Evolutionary conservation across 2,329 filamentous ascomycete species (phyloP), one percentile per base, ranked within the genome.

Genomic region (Pseudogymnoascus sp.): DNA sequence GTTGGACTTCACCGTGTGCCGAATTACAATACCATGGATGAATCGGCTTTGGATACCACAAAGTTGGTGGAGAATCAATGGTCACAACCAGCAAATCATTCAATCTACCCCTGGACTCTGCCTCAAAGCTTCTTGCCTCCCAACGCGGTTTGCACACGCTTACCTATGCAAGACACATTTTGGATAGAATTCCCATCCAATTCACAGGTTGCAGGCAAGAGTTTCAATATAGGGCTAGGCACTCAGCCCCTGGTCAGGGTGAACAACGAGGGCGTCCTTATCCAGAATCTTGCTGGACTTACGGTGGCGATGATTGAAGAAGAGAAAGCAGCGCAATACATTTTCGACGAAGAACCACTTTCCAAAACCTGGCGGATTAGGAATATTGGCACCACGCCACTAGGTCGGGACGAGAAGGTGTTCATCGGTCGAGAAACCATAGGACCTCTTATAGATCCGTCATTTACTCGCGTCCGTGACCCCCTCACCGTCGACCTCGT

Each of bases 21-120:
- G 4, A 85, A 85, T 61, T 76, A 83, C 2, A 84, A 89, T 62
- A 74, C 75, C 3, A 74, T 76, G 1, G 65, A 68, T 29, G 37
- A 64, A n/a, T 60, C 31, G 73, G 83, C 59, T 72, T 81, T 61
- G 77, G 82, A 70, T 83, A 77, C 75, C 85, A 31, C 77, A 72
- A 72, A 61, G 31, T 37, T 33, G 13, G 29, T 59, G 40, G 70
- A 72, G 5, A 72, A 70, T 82, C 70, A 75, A 80, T 61, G 77
- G 71, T 64, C 74, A 6, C 73, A 69, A 25, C 75, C 73, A 64
- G 86, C 85, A 0, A 96, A 96, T 69, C 87, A 92, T 72, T 93
- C 88, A 0, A 87, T 90, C 69, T 97, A 92, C 70, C 94, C 94
- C 0, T 97, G 93, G 93, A 97, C 94, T 0, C 77, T 99, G 0